phyloP scores from a whole-genome alignment of 495 filamentous ascomycete genomes.

The Bathelium albidoporum region DNA sequence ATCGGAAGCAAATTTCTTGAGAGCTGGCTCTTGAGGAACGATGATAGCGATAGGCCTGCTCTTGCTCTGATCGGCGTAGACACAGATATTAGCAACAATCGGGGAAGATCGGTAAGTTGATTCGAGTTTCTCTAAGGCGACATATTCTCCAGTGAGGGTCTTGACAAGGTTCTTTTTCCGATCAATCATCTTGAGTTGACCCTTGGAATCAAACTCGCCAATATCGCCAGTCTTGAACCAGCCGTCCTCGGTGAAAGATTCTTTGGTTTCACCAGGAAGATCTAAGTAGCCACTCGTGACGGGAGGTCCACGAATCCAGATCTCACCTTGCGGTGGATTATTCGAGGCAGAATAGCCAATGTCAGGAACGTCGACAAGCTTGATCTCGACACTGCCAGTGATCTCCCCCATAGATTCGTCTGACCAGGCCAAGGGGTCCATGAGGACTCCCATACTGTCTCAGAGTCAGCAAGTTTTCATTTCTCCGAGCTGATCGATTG shows the following conservation, averaged over 20 bases:
- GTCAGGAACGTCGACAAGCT: conserved; percentile 91
- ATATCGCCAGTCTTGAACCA: conserved; percentile 98
- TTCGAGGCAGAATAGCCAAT: conserved; percentile 83
- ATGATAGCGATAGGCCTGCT: conserved; percentile 89
- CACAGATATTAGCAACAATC: conserved; percentile 89
- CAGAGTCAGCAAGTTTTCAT: neutral
- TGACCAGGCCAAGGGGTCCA: conserved; percentile 86
- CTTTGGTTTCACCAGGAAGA: conserved; percentile 75
- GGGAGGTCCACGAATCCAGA: conserved; percentile 77
- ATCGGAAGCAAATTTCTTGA: conserved; percentile 72
- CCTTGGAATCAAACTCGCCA: conserved; percentile 74
- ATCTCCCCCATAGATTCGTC: conserved; percentile 69
- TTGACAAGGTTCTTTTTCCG: conserved; percentile 98
- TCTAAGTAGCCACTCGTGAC: conserved; percentile 68
- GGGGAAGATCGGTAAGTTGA: conserved; percentile 79
- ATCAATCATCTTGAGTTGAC: conserved; percentile 82
- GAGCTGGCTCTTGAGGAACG: conserved; percentile 71
- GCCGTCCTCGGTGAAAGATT: conserved; percentile 60
- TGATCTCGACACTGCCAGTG: conserved; percentile 74
- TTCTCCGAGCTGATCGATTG: no score
- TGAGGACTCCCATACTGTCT: conserved; percentile 70
- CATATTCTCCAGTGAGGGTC: conserved; percentile 94
- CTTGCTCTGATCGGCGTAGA: conserved; percentile 72
- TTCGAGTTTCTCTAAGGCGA: conserved; percentile 97
- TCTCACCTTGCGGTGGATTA: conserved; percentile 87